Evolutionary conservation across 163 green algal genomes (phyloP).

Genomic region (Chlorella variabilis): DNA sequence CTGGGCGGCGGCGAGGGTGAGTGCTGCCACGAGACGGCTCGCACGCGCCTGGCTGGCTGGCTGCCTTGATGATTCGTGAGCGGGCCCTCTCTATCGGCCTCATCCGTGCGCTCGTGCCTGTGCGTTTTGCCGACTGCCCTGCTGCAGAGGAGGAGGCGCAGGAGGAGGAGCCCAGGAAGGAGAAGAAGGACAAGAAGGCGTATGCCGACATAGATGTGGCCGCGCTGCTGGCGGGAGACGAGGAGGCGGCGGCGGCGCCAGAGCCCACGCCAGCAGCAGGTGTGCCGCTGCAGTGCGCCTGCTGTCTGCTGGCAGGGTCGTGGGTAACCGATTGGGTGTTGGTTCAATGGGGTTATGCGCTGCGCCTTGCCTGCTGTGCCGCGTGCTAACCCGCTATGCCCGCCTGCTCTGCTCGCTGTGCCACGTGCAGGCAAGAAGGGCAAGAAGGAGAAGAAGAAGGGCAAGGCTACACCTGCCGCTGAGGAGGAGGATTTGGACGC

Average conservation of each 20-base stretch:
- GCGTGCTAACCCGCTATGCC: not conserved
- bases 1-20: constrained; percentile 51
- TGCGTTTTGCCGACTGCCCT: not conserved
- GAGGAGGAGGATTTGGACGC: constrained; percentile 71
- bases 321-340: no score
- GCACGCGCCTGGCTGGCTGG: not conserved
- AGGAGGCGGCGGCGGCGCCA: not conserved
- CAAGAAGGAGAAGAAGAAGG: constrained; percentile 68
- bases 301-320: no score
- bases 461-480: constrained; percentile 1
- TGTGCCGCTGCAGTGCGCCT: not conserved
- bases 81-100: no score
- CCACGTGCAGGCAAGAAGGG: constrained; percentile 46
- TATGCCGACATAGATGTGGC: constrained; percentile 50
- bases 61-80: no score
- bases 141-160: constrained; percentile 19
- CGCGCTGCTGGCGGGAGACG: constrained; percentile 49
- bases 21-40: no score
- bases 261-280: constrained; percentile 3
- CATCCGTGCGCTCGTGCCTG: no score
- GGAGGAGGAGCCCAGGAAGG: constrained; percentile 46
- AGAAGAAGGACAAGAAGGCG: constrained; percentile 47
- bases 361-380: not conserved
- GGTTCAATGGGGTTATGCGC: no score
- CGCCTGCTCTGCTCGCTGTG: constrained; percentile 8